Base-by-base conservation (phyloP, 1,284 basidiomycete species). In the Microbotryum scabiosae region DNA sequence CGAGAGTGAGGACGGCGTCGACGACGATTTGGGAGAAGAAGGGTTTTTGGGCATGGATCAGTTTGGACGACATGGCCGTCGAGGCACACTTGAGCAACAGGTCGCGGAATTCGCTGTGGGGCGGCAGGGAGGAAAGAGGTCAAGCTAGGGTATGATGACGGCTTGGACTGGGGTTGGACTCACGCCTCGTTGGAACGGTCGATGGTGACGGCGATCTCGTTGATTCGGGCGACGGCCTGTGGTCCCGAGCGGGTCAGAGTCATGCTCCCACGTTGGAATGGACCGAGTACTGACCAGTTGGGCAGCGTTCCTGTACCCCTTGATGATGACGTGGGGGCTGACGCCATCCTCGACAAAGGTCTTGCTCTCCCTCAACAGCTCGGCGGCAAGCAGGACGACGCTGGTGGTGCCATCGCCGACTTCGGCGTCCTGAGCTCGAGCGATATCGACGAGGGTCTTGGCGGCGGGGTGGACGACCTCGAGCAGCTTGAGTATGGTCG, bases 1-100 rank as follows among this genome's bases (percentile, higher is more conserved):
- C 92, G 51, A 99, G 81, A 61, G 85, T 90, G 67, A 86, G 82
- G 50, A 99, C 92, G 47, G 96, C 92, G 73, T 98, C 90, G 52
- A 99, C 96, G 59, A 97, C 96, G 93, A 99, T 98, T 69, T 89
- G 85, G 36, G 92, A 88, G 80, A 99, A 99, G 80, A 98, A 99
- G 5, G 94, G 93, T 73, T 96, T 97, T 79, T 97, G 92, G 46
- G 91, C 92, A 75, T 97, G 93, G 70, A 99, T 97, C 65, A 99
- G 84, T 78, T 99, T 99, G 65, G 93, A 97, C 23, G 94, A 97
- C 94, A 99, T 97, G 47, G 93, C 94, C 8, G 96, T 99, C 30
- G 92, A 87, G 46, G 96, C 96, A 76, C 92, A 96, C 80, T 97
- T 94, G 71, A 97, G 80, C 50, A 99, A 82, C 10, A 98, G 84